Conservation (phyloP, 2,329 filamentous ascomycete species). For the Lizonia empirigonia region DNA sequence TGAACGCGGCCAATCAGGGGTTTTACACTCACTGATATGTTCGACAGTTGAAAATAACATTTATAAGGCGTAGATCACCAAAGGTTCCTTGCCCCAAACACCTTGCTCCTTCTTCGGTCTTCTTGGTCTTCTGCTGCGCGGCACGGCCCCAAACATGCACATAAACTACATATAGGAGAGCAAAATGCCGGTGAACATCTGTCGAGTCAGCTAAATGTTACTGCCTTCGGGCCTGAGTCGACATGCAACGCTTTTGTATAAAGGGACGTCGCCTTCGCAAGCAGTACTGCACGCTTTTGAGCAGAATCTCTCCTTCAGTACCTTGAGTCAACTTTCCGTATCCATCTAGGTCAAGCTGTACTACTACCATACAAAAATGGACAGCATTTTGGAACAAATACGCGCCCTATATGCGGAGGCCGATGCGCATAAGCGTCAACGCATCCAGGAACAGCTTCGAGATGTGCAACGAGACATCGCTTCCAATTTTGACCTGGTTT, state of each 20-base stretch:
- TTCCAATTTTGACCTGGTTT: constrained; percentile 31
- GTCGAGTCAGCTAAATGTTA: background rate
- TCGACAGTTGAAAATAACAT: no score
- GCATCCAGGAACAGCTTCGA: constrained; percentile 33
- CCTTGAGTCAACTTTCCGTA: background rate
- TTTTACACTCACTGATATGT: no score
- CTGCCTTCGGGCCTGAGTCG: background rate
- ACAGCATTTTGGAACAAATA: constrained; percentile 27
- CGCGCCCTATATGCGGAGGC: constrained; percentile 26
- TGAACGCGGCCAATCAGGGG: background rate
- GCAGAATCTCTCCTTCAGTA: background rate
- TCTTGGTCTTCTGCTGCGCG: background rate
- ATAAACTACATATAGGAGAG: background rate
- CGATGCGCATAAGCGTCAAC: constrained; percentile 24
- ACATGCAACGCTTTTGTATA: background rate
- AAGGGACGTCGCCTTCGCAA: background rate
- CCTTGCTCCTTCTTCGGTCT: background rate
- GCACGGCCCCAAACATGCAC: background rate
- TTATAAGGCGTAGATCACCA: no score
- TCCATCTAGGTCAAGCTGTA: background rate
- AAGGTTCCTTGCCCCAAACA: no score
- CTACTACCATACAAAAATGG: constrained; percentile 25
- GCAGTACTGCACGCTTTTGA: background rate
- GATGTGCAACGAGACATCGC: constrained; percentile 35
- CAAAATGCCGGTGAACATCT: constrained; percentile 1